These are phyloP conservation scores for Tausonia pullulans DNA, from an alignment of 1,284 basidiomycete genomes.

Conservation along the genomic window DNA sequence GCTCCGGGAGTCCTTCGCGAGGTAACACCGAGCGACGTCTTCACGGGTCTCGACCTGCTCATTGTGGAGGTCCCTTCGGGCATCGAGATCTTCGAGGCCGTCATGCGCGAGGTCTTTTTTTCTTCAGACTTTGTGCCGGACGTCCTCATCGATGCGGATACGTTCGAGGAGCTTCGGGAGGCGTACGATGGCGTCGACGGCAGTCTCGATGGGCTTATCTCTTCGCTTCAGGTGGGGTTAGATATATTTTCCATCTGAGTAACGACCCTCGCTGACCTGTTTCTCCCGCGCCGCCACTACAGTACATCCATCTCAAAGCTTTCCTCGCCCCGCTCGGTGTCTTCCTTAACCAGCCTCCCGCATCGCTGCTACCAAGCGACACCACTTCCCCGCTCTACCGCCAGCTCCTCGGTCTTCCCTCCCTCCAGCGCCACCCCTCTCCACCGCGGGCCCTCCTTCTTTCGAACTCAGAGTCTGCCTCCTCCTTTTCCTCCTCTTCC, in stretches of 20 bases:
- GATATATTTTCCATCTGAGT: background rate
- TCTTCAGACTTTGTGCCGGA: conserved; percentile 1
- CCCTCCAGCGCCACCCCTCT: background rate
- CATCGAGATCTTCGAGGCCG: conserved; percentile 1
- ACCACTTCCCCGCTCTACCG: background rate
- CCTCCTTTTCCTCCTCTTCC: background rate
- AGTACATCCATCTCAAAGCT: conserved; percentile 16
- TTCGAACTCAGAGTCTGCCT: background rate
- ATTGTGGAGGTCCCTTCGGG: background rate
- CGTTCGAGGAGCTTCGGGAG: conserved; percentile 13
- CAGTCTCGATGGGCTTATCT: conserved; percentile 5
- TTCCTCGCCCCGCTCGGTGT: background rate
- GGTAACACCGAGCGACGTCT: background rate
- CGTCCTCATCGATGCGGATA: conserved; percentile 6
- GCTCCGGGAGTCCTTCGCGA: conserved; percentile 4
- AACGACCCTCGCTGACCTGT: background rate
- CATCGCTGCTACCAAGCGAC: too few species aligned
- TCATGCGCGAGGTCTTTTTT: conserved; percentile 6
- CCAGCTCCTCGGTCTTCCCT: background rate
- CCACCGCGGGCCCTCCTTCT: background rate
- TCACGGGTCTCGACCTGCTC: background rate
- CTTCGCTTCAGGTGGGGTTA: conserved; percentile 5
- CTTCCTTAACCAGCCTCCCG: background rate
- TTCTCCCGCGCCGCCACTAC: background rate
- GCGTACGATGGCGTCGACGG: conserved; percentile 4